Evolutionary conservation across 2,329 filamentous ascomycete species (phyloP).

Genomic region (Pseudohalonectria lignicola): DNA sequence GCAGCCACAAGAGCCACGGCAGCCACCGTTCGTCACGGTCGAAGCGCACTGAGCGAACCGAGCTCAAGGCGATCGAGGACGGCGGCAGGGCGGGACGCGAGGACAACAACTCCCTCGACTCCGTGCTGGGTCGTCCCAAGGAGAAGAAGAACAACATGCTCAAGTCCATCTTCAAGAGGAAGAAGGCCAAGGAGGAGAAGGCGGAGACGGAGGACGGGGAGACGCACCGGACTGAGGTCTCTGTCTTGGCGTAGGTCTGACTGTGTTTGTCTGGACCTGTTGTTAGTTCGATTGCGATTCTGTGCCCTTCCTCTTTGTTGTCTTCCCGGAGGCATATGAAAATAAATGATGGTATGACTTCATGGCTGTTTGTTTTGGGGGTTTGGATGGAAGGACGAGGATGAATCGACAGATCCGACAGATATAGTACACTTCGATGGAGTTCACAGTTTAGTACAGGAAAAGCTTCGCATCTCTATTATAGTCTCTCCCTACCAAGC

Average conservation of each 20-base stretch:
- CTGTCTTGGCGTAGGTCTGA: neutral
- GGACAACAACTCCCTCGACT: constrained; percentile 19
- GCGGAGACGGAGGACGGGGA: constrained; percentile 1
- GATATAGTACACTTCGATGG: too few relatives aligned
- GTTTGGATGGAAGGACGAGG: too few relatives aligned
- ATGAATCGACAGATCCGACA: too few relatives aligned
- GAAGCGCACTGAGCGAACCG: constrained; percentile 17
- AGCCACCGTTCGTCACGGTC: constrained; percentile 14
- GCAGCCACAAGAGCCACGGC: constrained; percentile 22
- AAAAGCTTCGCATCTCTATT: too few relatives aligned
- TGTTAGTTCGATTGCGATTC: neutral
- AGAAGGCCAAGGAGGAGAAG: constrained; percentile 34
- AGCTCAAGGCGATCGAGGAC: constrained; percentile 22
- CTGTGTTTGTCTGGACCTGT: neutral
- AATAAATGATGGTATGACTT: neutral
- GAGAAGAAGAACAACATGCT: constrained; percentile 42
- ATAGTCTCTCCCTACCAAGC: too few relatives aligned
- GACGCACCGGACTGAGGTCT: neutral
- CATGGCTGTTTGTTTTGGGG: neutral
- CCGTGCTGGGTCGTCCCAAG: constrained; percentile 30
- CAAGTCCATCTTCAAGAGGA: constrained; percentile 46
- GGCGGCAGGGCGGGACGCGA: constrained; percentile 21
- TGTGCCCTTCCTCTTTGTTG: neutral
- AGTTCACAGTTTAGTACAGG: too few relatives aligned
- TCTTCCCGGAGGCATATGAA: neutral